Evolutionary conservation across 768 basidiomycete genomes (phyloP).

Genomic region (Amanita fuliginea): DNA sequence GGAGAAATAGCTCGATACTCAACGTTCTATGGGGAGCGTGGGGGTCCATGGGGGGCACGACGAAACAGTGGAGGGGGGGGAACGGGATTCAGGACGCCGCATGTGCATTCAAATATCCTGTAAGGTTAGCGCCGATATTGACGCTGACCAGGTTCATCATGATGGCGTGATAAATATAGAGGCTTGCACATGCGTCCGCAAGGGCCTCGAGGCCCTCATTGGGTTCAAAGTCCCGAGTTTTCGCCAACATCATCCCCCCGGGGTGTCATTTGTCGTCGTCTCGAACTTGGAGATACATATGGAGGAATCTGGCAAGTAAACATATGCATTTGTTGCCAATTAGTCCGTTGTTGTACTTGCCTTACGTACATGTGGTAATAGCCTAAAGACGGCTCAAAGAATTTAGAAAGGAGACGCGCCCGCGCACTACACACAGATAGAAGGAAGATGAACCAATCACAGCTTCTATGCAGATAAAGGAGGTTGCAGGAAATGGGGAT

Average conservation of each 20-base stretch:
- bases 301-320: no score
- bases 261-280: no score
- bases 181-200: background rate
- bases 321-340: no score
- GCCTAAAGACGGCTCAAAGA: no score
- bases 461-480: no score
- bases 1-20: background rate
- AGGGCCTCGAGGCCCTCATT: background rate
- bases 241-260: background rate
- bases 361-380: no score
- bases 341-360: no score
- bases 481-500: no score
- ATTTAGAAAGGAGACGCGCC: no score
- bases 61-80: background rate
- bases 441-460: no score
- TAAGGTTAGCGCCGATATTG: background rate
- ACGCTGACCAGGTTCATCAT: background rate
- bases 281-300: no score
- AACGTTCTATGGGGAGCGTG: background rate
- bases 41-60: background rate
- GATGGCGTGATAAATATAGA: background rate
- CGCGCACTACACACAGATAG: no score
- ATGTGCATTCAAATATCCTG: background rate
- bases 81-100: background rate
- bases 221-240: background rate